Base-by-base conservation (phyloP, 2,329 filamentous ascomycete genomes). In the Elsinoe australis region DNA sequence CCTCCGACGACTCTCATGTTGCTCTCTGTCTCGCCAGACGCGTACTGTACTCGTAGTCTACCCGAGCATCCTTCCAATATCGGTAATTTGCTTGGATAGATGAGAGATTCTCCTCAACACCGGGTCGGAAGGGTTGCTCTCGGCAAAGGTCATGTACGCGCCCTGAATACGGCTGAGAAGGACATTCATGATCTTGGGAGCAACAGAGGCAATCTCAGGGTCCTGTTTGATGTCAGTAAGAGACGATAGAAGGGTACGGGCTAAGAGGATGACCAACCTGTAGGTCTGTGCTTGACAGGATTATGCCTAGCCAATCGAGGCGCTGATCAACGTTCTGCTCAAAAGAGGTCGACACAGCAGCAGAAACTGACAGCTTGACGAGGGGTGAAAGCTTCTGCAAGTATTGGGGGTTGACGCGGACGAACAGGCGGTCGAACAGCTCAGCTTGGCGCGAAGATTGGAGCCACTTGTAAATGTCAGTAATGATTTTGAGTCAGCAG, bases 371-470 rank as follows among this genome's bases (percentile, higher is more conserved):
- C 33, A 83, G 70, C 18, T 72, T 68, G 28, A 82, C 71, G 32
- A 83, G 70, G 1, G 76, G 72, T 22, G 75, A 72, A 14, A 82
- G 69, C 31, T 69, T 66, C 14, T 65, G 65, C 18, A 82, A 65
- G 60, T 79, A 82, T 6, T 65, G 62, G 1, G 79, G 78, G 51
- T 76, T 73, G 55, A 75, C 69, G 48, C 70, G 72, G 17, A 77
- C 69, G 58, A 83, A 82, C 45, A 81, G 68, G 21, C 72, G 69
- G 60, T 81, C 76, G 58, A 82, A 83, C n/a, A 83, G 66, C 36
- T 75, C 71, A 12, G 70, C 68, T 54, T 80, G 76, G 49, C 74
- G 73, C 24, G 65, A 61, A 4, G 79, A 82, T 66, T 80, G 78
- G 39, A 83, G 67, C 79, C 79, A 83, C 69, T 69, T 56, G 26